Base-by-base conservation (phyloP, 495 filamentous ascomycete species). In the Platismatia glauca region DNA sequence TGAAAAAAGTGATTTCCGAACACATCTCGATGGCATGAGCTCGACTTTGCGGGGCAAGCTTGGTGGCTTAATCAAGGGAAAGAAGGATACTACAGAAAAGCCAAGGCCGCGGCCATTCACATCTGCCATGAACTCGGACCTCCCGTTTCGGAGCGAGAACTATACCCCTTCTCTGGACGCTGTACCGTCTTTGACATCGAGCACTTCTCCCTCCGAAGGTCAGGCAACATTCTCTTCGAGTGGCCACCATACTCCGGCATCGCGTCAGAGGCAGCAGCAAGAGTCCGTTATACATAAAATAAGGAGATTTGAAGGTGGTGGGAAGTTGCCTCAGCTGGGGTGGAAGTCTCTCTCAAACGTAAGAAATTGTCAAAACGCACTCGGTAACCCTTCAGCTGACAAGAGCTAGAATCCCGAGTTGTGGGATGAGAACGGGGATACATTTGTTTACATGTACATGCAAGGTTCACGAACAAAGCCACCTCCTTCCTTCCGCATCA, bases 381-480 rank as follows among this genome's bases (percentile, higher is more conserved):
- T 22, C 18, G 4, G 27, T 50, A 33, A 15, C 11, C 33, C 3
- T 18, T 18, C 7, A 31, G 33, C 62, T 68, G 58, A 65, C 39
- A 13, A 41, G 22, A 48, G 39, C 0, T 34, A 71, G 70, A 70
- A 70, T 46, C 70, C 70, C 31, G 70, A 71, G 52, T 55, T 71
- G 18, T 71, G 68, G 68, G 66, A 70, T 22, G 68, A 68, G 27
- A 56, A 64, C 35, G 70, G 70, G 18, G 68, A 71, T 53, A 70
- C 66, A 18, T 64, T 70, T 20, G 68, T 71, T 29, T 71, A 70
- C 43, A 69, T 71, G 70, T 71, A 70, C 44, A 68, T 68, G 66
- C 61, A 64, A 27, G 70, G 68, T 24, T 68, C 70, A 22, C 64
- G 64, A 34, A 68, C 70, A 9, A 70, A 70, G 55, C 68, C 68